Percentiles rank a stretch among this genome's conserved stretches.
These are phyloP conservation scores for Chlorella sp. DNA, from an alignment of 139 green algal genomes.

Conservation along the genomic window DNA sequence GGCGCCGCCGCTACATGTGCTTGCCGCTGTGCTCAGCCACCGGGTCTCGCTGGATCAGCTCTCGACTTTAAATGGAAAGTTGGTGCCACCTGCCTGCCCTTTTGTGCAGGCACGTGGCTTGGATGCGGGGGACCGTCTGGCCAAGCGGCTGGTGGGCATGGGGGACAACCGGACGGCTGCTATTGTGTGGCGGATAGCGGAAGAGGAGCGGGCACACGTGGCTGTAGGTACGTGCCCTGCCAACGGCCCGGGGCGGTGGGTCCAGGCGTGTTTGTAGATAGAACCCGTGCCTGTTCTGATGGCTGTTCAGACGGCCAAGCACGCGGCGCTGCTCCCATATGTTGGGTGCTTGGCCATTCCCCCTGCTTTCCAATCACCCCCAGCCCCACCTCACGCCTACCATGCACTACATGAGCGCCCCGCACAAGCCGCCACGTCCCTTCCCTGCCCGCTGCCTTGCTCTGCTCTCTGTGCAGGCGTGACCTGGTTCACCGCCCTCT, in stretches of 20 bases:
- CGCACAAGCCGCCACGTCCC: too few relatives aligned
- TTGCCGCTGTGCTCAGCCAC: too few relatives aligned
- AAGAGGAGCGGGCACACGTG: slow-evolving; percentile 84
- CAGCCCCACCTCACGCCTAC: too few relatives aligned
- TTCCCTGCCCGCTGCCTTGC: neutral
- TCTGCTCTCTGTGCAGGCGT: slow-evolving; percentile 56
- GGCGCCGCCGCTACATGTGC: too few relatives aligned
- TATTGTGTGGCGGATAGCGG: slow-evolving; percentile 28
- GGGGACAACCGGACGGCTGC: slow-evolving; percentile 72
- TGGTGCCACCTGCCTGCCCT: too few relatives aligned
- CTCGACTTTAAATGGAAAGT: too few relatives aligned
- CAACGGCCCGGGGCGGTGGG: neutral
- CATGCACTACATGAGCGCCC: too few relatives aligned
- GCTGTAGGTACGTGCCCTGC: slow-evolving; percentile 60
- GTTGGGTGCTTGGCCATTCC: neutral
- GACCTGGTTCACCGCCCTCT: slow-evolving; percentile 75
- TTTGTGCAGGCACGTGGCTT: slow-evolving; percentile 18
- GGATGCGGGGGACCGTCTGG: slow-evolving; percentile 63
- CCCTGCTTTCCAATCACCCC: neutral
- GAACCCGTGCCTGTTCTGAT: neutral
- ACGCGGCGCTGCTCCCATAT: neutral
- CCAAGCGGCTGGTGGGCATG: slow-evolving; percentile 61
- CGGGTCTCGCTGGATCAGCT: too few relatives aligned
- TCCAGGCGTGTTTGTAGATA: neutral
- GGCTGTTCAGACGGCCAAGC: neutral